phyloP scores from a whole-genome alignment of 768 basidiomycete species.

The Steccherinum ochraceum region DNA sequence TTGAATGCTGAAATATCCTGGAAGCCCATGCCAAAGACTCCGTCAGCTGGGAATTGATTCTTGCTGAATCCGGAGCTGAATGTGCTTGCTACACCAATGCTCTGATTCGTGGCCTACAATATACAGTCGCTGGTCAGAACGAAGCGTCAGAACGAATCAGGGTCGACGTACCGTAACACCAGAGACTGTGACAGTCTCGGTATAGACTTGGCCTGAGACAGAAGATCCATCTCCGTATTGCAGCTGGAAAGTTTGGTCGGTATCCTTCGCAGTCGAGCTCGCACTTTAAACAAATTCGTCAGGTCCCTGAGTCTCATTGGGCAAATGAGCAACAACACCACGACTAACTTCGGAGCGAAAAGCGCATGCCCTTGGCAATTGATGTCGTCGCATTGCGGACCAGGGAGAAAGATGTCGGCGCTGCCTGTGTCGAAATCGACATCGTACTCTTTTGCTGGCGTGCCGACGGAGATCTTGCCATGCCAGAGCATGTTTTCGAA shows the following conservation, averaged over 20 bases:
- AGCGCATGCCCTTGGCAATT: conserved; percentile 31
- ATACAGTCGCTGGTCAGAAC: not conserved
- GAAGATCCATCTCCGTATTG: conserved; percentile 44
- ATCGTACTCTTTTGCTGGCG: conserved; percentile 35
- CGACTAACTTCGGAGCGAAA: conserved; percentile 26
- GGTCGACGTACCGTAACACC: conserved; percentile 30
- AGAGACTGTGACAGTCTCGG: conserved; percentile 38
- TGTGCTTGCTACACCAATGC: conserved; percentile 14
- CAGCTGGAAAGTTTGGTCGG: conserved; percentile 31
- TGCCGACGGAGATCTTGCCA: conserved; percentile 41
- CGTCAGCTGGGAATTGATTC: conserved; percentile 15
- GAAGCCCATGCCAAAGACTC: conserved; percentile 28
- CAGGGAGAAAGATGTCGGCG: conserved; percentile 43
- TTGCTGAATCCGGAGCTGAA: conserved; percentile 15
- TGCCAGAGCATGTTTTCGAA: conserved; percentile 33
- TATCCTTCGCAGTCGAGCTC: conserved; percentile 33
- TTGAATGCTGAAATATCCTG: conserved; percentile 17
- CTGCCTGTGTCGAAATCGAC: conserved; percentile 36
- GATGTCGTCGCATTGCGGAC: conserved; percentile 22
- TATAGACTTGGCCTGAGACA: conserved; percentile 37
- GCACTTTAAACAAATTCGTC: too few species aligned
- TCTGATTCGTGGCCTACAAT: conserved; percentile 11
- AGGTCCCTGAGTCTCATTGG: too few species aligned
- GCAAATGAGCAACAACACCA: too few species aligned
- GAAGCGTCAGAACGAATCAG: conserved; percentile 3